Evolutionary conservation across 306 rosid species (phyloP).

Genomic region (Ziziphus jujuba): DNA sequence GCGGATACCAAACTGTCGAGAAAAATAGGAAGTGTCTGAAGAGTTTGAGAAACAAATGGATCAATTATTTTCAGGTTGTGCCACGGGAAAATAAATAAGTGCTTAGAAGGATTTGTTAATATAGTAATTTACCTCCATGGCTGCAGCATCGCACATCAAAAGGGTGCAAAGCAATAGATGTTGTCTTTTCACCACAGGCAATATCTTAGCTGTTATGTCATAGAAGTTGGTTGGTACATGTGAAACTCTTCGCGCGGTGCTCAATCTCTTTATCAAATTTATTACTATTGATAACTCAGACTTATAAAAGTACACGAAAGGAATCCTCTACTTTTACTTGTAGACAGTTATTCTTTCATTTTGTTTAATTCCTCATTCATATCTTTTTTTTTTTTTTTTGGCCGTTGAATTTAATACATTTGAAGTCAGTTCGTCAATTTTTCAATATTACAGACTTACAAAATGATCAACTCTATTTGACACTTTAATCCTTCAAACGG

Average conservation of each 20-base stretch:
- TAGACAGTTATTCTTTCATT: no score
- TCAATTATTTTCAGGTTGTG: neutral
- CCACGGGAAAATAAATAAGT: neutral
- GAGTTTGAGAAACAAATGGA: neutral
- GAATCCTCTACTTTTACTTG: no score
- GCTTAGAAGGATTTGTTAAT: neutral
- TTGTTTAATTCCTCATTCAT: no score
- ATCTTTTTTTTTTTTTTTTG: no score
- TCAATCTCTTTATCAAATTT: neutral
- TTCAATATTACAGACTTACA: no score
- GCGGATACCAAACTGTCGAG: slow-evolving; percentile 58
- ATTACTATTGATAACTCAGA: neutral
- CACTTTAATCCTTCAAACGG: no score
- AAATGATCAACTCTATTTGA: no score
- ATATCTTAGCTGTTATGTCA: slow-evolving; percentile 52
- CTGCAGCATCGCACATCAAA: slow-evolving; percentile 69
- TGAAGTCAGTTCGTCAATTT: no score
- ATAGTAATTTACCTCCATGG: slow-evolving; percentile 63
- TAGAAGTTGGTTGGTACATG: neutral
- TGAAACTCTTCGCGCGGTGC: neutral
- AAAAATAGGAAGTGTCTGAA: slow-evolving; percentile 78
- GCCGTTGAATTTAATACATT: no score
- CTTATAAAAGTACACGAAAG: no score
- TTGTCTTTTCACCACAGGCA: slow-evolving; percentile 78
- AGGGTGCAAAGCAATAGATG: slow-evolving; percentile 75